Percentiles rank a stretch among this genome's conserved stretches.
Evolutionary conservation across 2,329 filamentous ascomycete genomes (phyloP).

Genomic region (Plectosphaerella plurivora): DNA sequence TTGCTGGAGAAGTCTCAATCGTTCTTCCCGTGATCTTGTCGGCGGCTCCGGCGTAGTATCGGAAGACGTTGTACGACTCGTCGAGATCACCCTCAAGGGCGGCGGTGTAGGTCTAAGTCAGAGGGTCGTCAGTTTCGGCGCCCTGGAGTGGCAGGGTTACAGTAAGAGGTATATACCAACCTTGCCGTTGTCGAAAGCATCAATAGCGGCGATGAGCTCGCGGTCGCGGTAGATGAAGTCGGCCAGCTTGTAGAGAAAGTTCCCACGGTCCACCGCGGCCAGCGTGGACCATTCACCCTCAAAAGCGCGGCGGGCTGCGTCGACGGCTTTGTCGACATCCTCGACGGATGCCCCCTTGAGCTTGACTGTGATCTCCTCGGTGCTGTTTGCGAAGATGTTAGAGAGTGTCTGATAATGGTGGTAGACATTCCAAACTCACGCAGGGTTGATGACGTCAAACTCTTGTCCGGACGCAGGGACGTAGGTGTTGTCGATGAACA

Average conservation of each 20-base stretch:
- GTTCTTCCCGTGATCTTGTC: slow-evolving; percentile 68
- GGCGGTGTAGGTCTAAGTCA: slow-evolving; percentile 11
- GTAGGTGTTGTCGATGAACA: slow-evolving; percentile 2
- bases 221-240: slow-evolving; percentile 64
- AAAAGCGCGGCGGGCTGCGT: slow-evolving; percentile 1
- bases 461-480: background rate
- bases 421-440: too few relatives aligned
- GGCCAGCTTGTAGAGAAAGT: slow-evolving; percentile 66
- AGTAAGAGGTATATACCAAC: too few relatives aligned
- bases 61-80: slow-evolving; percentile 33
- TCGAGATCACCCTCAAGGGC: slow-evolving; percentile 56
- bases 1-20: slow-evolving; percentile 58
- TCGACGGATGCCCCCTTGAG: background rate
- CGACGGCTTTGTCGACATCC: slow-evolving; percentile 2
- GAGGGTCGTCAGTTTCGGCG: too few relatives aligned
- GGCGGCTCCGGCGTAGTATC: slow-evolving; percentile 66
- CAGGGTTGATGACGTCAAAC: background rate
- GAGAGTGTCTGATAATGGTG: too few relatives aligned
- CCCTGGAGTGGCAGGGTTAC: too few relatives aligned
- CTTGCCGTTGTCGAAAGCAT: slow-evolving; percentile 70
- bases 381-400: too few relatives aligned
- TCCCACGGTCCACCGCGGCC: slow-evolving; percentile 60
- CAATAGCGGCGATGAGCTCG: slow-evolving; percentile 42
- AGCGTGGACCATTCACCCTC: slow-evolving; percentile 34
- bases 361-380: slow-evolving; percentile 1